A percentile compares a stretch with the other conserved stretches of the same genome.
Evolutionary conservation across 2,329 filamentous ascomycete species (phyloP).

Genomic region (Cladosporium austrohemisphaericum): DNA sequence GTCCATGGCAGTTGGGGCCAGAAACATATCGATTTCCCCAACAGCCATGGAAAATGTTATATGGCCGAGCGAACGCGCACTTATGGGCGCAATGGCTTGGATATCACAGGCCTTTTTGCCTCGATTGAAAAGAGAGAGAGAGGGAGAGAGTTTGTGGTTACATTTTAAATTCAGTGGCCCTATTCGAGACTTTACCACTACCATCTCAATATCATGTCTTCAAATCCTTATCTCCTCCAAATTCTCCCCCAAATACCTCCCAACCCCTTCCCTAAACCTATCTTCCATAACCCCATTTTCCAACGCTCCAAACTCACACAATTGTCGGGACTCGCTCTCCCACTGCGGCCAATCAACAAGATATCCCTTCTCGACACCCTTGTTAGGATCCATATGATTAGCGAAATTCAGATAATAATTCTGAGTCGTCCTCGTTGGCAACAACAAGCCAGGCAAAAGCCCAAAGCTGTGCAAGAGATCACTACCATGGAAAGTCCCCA

Average conservation of each 20-base stretch:
- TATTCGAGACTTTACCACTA: background rate
- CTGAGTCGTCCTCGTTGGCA: constrained; percentile 7
- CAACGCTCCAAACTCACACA: background rate
- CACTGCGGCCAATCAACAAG: constrained; percentile 3
- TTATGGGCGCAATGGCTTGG: too few species aligned
- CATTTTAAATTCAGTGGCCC: background rate
- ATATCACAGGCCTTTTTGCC: too few species aligned
- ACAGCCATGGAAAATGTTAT: too few species aligned
- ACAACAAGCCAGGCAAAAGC: background rate
- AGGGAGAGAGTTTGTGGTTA: too few species aligned
- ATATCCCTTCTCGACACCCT: background rate
- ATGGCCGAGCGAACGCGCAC: too few species aligned
- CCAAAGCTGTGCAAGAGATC: constrained; percentile 66
- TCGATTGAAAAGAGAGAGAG: too few species aligned
- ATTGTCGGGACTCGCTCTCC: background rate
- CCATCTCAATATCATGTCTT: too few species aligned
- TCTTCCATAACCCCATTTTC: background rate
- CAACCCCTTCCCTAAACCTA: background rate
- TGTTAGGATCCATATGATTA: constrained; percentile 2
- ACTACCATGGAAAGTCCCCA: constrained; percentile 72
- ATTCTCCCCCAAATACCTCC: background rate
- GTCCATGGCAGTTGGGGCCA: too few species aligned
- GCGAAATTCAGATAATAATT: constrained; percentile 7
- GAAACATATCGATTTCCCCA: too few species aligned
- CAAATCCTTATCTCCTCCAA: background rate